Percentiles rank a stretch among this genome's conserved stretches.
These are phyloP conservation scores for Penicillium subrubescens DNA, from an alignment of 495 filamentous ascomycete species.

Conservation along the genomic window DNA sequence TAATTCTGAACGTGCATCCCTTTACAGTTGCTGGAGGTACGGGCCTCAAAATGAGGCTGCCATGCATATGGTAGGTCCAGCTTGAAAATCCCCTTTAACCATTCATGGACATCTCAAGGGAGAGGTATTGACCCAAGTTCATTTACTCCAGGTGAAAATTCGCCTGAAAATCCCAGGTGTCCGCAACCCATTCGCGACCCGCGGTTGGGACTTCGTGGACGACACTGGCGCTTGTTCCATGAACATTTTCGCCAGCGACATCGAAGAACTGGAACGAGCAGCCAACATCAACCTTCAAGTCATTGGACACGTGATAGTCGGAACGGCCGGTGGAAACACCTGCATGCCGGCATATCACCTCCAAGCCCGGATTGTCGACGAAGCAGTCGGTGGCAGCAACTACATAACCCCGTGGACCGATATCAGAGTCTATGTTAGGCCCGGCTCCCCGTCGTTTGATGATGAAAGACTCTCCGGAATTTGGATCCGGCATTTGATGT, in stretches of 20 bases:
- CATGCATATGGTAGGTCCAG: not conserved
- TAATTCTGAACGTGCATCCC: not conserved
- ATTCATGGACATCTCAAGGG: not conserved
- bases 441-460: not conserved
- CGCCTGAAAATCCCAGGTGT: not conserved
- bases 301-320: not conserved
- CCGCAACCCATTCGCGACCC: not conserved
- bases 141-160: not conserved
- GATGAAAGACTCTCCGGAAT: not conserved
- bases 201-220: not conserved
- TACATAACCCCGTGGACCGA: not conserved
- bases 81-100: not conserved
- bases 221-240: not conserved
- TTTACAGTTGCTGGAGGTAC: not conserved
- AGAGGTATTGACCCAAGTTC: not conserved
- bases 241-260: not conserved
- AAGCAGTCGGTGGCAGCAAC: not conserved
- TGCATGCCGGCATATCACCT: not conserved
- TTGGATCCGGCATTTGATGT: not conserved
- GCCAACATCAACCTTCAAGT: not conserved
- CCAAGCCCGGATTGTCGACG: not conserved
- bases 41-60: not conserved
- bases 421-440: not conserved
- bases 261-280: not conserved
- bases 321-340: not conserved